Evolutionary conservation across 345 rosid species (phyloP).

Genomic region (Hibiscus mutabilis): DNA sequence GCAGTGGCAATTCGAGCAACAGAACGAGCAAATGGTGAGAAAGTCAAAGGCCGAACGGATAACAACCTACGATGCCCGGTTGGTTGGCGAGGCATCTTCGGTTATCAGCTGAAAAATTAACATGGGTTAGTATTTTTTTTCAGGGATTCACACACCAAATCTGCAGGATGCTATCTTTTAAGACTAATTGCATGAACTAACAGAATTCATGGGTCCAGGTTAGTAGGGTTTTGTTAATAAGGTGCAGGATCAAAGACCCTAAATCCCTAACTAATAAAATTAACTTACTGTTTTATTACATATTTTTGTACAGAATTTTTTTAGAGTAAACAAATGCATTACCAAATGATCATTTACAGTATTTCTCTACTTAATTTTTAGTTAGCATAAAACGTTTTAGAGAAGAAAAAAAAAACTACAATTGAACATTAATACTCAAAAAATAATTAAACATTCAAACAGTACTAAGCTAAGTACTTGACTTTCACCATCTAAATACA

Average conservation of each 20-base stretch:
- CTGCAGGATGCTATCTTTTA: no score
- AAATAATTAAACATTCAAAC: neutral
- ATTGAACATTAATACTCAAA: neutral
- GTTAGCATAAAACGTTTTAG: neutral
- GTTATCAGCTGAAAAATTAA: conserved; percentile 8
- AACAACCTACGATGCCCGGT: conserved; percentile 24
- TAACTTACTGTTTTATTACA: neutral
- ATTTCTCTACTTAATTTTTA: neutral
- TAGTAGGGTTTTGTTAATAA: neutral
- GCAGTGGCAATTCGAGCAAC: conserved; percentile 37
- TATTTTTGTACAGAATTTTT: neutral
- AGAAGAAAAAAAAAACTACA: neutral
- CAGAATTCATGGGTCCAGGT: no score
- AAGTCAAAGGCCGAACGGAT: conserved; percentile 46
- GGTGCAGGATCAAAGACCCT: neutral
- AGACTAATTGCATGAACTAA: no score
- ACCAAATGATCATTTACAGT: neutral
- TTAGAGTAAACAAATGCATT: no score
- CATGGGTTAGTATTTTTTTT: neutral
- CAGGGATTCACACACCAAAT: neutral
- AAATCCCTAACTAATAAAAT: neutral
- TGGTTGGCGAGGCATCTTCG: conserved; percentile 44
- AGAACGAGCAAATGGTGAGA: conserved; percentile 67
- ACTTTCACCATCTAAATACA: neutral
- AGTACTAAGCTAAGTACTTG: neutral